Evolutionary conservation across 495 filamentous ascomycete genomes (phyloP).

Genomic region (Aspergillus kassunensis): DNA sequence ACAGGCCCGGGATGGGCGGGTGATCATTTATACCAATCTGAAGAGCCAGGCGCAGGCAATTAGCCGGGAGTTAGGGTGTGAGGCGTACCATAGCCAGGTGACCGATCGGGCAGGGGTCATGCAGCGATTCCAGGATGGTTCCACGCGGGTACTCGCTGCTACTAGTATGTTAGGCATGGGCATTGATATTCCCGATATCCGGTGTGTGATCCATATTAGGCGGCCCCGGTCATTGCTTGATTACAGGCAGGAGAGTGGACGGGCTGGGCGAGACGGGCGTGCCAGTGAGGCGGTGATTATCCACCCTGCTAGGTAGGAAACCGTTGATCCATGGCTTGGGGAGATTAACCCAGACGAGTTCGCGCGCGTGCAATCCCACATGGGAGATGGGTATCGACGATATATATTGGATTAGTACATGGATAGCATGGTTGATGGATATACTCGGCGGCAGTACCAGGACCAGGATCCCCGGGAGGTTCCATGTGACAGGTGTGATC

Average conservation of each 20-base stretch:
- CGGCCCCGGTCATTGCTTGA: slow-evolving; percentile 10
- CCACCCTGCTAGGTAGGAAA: neutral
- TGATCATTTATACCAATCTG: slow-evolving; percentile 11
- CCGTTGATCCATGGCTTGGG: neutral
- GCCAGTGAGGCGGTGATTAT: slow-evolving; percentile 16
- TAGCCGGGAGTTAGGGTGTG: neutral
- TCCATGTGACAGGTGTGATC: neutral
- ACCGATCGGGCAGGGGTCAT: slow-evolving; percentile 12
- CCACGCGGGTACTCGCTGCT: slow-evolving; percentile 8
- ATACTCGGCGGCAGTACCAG: neutral
- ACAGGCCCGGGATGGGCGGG: neutral
- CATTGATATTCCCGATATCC: slow-evolving; percentile 20
- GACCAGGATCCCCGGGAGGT: neutral
- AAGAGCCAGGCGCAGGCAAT: neutral
- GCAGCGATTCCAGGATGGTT: slow-evolving; percentile 5
- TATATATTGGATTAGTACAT: neutral
- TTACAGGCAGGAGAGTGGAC: slow-evolving; percentile 25
- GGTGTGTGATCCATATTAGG: slow-evolving; percentile 17
- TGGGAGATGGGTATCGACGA: neutral
- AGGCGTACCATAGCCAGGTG: neutral
- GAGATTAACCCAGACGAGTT: neutral
- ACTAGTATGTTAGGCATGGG: slow-evolving; percentile 24
- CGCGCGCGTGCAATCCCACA: neutral
- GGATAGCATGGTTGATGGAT: neutral
- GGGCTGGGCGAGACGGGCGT: slow-evolving; percentile 16